These are phyloP conservation scores for Colletotrichum tropicicola DNA, from an alignment of 2,329 filamentous ascomycete genomes.

Conservation along the genomic window DNA sequence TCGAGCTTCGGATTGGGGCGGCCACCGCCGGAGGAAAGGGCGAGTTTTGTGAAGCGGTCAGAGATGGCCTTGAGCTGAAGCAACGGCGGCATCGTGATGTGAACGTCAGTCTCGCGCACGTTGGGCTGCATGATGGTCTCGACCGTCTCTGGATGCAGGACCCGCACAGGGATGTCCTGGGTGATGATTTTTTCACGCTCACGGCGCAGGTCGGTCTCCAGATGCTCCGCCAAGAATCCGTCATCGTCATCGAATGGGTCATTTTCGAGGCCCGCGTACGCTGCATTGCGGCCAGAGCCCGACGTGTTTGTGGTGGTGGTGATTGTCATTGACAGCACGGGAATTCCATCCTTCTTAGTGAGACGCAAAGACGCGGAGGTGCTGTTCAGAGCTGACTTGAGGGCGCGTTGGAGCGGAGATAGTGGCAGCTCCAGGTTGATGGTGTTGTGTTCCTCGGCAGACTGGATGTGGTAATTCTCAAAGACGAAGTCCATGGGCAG, in stretches of 20 bases:
- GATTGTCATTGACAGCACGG: slow-evolving; percentile 90
- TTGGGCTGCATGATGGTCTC: slow-evolving; percentile 93
- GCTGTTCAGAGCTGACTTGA: slow-evolving; percentile 86
- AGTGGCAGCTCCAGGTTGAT: slow-evolving; percentile 97
- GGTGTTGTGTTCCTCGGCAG: slow-evolving; percentile 81
- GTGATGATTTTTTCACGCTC: slow-evolving; percentile 93
- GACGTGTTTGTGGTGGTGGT: slow-evolving; percentile 73
- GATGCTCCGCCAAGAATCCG: slow-evolving; percentile 57
- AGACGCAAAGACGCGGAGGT: slow-evolving; percentile 85
- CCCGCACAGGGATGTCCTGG: slow-evolving; percentile 94
- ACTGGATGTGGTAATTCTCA: slow-evolving; percentile 84
- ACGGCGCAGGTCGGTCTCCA: slow-evolving; percentile 66
- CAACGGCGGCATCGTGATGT: slow-evolving; percentile 89
- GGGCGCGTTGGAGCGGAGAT: slow-evolving; percentile 86
- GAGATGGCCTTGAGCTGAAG: slow-evolving; percentile 93
- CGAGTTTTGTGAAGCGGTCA: slow-evolving; percentile 92
- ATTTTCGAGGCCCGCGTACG: slow-evolving; percentile 38
- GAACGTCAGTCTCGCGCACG: slow-evolving; percentile 90
- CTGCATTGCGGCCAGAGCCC: slow-evolving; percentile 37
- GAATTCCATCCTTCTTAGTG: slow-evolving; percentile 90
- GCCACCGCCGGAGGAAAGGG: slow-evolving; percentile 54
- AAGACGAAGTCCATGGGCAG: slow-evolving; percentile 85
- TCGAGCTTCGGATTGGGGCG: slow-evolving; percentile 72
- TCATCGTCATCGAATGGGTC: slow-evolving; percentile 52
- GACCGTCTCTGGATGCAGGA: slow-evolving; percentile 84